A percentile compares a stretch with the other conserved stretches of the same genome.
Evolutionary conservation across 768 basidiomycete species (phyloP).

Genomic region (Dioszegia aurantiaca): DNA sequence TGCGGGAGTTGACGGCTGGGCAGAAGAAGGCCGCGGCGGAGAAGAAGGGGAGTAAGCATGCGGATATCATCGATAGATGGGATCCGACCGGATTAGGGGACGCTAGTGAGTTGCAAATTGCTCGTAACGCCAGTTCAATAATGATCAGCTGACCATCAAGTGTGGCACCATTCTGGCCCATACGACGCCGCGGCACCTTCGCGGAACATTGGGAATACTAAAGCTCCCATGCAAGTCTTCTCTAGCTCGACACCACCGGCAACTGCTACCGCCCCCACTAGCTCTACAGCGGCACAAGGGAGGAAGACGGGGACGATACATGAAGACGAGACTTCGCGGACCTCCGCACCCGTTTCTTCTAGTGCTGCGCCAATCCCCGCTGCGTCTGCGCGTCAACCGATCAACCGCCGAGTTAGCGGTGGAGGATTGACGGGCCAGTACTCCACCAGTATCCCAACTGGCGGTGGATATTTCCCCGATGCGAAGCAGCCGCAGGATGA

Average conservation of each 20-base stretch:
- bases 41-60: slow-evolving; percentile 49
- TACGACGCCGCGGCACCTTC: slow-evolving; percentile 52
- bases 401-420: slow-evolving; percentile 25
- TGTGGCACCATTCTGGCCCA: slow-evolving; percentile 52
- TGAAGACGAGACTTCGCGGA: neutral
- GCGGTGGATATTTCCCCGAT: slow-evolving; percentile 49
- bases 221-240: slow-evolving; percentile 51
- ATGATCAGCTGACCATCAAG: slow-evolving; percentile 14
- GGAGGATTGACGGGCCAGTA: slow-evolving; percentile 50
- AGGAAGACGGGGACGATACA: slow-evolving; percentile 6
- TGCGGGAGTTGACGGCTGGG: slow-evolving; percentile 33
- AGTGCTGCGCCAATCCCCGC: neutral
- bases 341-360: neutral
- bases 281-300: slow-evolving; percentile 6
- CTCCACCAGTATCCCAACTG: slow-evolving; percentile 49
- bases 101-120: slow-evolving; percentile 36
- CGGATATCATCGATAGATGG: slow-evolving; percentile 52
- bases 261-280: slow-evolving; percentile 20
- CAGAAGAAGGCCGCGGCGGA: slow-evolving; percentile 40
- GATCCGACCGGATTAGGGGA: slow-evolving; percentile 51
- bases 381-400: slow-evolving; percentile 7
- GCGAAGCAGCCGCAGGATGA: slow-evolving; percentile 29
- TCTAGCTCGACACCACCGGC: slow-evolving; percentile 9
- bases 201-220: slow-evolving; percentile 42
- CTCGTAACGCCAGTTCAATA: neutral